Percentiles rank a stretch among this genome's conserved stretches.
phyloP scores from a whole-genome alignment of 495 filamentous ascomycete genomes.

The Xylaria sp. region DNA sequence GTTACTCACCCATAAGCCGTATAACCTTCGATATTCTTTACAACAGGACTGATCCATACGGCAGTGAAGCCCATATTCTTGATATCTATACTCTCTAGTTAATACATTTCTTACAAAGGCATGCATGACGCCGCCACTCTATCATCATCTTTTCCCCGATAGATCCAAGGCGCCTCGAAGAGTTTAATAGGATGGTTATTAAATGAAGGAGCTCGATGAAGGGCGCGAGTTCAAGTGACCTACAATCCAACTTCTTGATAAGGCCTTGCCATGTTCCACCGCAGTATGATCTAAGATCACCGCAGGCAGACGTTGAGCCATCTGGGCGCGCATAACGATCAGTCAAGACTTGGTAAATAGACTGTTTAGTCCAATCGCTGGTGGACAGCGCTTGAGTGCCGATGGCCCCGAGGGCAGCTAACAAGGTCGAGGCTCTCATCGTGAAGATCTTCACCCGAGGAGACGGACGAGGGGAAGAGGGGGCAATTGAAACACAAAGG shows the following conservation, averaged over 20 bases:
- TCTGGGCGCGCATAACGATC: slow-evolving; percentile 77
- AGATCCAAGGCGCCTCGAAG: not conserved
- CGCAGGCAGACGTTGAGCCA: slow-evolving; percentile 63
- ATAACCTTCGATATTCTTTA: slow-evolving; percentile 61
- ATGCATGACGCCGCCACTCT: too few species aligned
- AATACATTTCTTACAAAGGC: slow-evolving; percentile 18
- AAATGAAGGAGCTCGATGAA: not conserved
- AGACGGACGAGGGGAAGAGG: not conserved
- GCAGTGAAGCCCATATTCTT: slow-evolving; percentile 79
- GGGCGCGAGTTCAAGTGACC: not conserved
- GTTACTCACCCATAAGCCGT: slow-evolving; percentile 58
- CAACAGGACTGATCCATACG: slow-evolving; percentile 80
- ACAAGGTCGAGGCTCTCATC: slow-evolving; percentile 15
- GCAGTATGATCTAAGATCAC: slow-evolving; percentile 67
- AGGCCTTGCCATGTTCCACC: slow-evolving; percentile 78
- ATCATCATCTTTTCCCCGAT: not conserved
- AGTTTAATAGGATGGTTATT: not conserved
- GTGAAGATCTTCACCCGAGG: not conserved
- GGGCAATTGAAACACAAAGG: not conserved
- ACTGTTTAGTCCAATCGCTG: slow-evolving; percentile 66
- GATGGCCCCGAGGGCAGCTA: slow-evolving; percentile 23
- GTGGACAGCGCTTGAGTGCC: slow-evolving; percentile 38
- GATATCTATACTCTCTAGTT: slow-evolving; percentile 52
- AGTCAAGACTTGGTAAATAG: slow-evolving; percentile 76
- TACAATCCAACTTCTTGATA: slow-evolving; percentile 64